phyloP scores from a whole-genome alignment of 2,329 filamentous ascomycete genomes.

The Stemphylium lycopersici region DNA sequence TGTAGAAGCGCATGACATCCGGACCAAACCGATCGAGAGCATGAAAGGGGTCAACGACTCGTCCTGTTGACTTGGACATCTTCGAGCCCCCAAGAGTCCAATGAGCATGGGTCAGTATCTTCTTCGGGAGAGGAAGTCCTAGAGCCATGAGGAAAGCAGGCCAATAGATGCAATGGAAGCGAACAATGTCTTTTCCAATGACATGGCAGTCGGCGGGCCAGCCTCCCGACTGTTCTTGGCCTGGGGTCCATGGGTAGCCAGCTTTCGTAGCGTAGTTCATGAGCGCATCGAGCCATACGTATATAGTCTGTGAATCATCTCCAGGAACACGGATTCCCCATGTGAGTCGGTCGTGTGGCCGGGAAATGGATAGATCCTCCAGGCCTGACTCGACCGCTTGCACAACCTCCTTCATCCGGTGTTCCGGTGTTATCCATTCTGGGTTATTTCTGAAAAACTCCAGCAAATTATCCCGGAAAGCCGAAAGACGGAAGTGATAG shows the following conservation, averaged over 20 bases:
- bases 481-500: constrained; percentile 91
- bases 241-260: constrained; percentile 81
- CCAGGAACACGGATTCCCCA: constrained; percentile 93
- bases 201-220: constrained; percentile 95
- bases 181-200: constrained; percentile 94
- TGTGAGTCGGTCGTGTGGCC: constrained; percentile 74
- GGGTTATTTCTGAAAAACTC: constrained; percentile 80
- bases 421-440: constrained; percentile 73
- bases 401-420: constrained; percentile 79
- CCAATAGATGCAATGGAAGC: constrained; percentile 98
- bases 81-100: constrained; percentile 93
- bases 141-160: constrained; percentile 92
- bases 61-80: constrained; percentile 96
- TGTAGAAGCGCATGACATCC: constrained; percentile 87
- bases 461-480: constrained; percentile 78
- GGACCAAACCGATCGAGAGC: constrained; percentile 87
- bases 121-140: constrained; percentile 76
- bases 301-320: constrained; percentile 87
- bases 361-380: constrained; percentile 86
- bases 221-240: constrained; percentile 64
- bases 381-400: constrained; percentile 77
- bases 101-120: constrained; percentile 87
- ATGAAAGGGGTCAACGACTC: constrained; percentile 93
- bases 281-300: constrained; percentile 96
- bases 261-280: constrained; percentile 91